phyloP scores from a whole-genome alignment of 2,329 filamentous ascomycete genomes.

The Sarocladium oryzae region DNA sequence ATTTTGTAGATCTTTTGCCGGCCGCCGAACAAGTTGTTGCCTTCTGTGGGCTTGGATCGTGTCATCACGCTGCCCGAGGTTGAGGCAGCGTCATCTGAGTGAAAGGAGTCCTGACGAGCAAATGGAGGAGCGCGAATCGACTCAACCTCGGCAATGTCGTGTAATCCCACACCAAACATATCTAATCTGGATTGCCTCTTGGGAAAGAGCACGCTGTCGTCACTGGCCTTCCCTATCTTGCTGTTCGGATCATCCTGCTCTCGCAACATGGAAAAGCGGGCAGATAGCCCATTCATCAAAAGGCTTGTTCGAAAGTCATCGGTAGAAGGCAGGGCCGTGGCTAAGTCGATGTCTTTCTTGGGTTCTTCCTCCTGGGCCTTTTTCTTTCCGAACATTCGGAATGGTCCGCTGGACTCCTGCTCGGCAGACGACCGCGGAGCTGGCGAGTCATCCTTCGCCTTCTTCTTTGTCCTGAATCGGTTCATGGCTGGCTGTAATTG shows the following conservation, averaged over 20 bases:
- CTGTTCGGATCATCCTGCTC: conserved; percentile 91
- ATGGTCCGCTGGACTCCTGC: conserved; percentile 44
- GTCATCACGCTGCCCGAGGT: conserved; percentile 70
- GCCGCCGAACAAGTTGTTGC: conserved; percentile 90
- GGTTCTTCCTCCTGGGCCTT: conserved; percentile 52
- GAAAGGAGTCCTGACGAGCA: conserved; percentile 58
- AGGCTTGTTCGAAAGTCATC: conserved; percentile 95
- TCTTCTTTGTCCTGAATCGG: conserved; percentile 69
- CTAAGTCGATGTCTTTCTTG: conserved; percentile 65
- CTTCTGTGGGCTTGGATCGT: conserved; percentile 73
- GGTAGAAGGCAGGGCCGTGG: conserved; percentile 66
- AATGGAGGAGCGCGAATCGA: conserved; percentile 63
- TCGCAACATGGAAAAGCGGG: conserved; percentile 91
- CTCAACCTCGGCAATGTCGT: conserved; percentile 86
- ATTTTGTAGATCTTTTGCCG: conserved; percentile 95
- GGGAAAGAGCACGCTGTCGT: conserved; percentile 84
- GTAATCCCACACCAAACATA: conserved; percentile 56
- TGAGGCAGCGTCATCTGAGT: conserved; percentile 65
- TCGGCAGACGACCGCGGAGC: conserved; percentile 46
- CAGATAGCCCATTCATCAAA: conserved; percentile 89
- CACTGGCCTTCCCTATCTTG: conserved; percentile 86
- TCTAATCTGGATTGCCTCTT: conserved; percentile 76
- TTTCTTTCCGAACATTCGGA: conserved; percentile 48
- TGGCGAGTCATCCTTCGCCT: conserved; percentile 52
- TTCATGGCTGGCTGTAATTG: conserved; percentile 50